Conservation (phyloP, 139 green algal genomes). For the Picochlorum sp. region DNA sequence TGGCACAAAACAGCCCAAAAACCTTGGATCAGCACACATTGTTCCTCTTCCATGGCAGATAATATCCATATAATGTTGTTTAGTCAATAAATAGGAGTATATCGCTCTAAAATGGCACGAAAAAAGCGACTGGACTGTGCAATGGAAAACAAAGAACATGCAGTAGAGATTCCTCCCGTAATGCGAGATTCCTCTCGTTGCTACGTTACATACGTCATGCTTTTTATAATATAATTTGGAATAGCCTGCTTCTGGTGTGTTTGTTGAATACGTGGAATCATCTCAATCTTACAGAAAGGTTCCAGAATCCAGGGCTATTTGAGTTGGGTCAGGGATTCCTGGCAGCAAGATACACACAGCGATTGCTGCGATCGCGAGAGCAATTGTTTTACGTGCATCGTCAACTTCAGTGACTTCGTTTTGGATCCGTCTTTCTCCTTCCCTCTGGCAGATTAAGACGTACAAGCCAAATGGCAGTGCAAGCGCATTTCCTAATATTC, state of each 20-base stretch:
- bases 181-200: too few relatives aligned
- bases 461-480: constrained; percentile 79
- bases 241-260: too few relatives aligned
- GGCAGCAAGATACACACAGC: constrained; percentile 66
- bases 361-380: constrained; percentile 36
- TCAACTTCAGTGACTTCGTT: constrained; percentile 47
- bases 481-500: constrained; percentile 62
- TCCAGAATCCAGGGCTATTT: constrained; percentile 15
- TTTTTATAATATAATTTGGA: too few relatives aligned
- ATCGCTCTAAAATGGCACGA: too few relatives aligned
- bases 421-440: constrained; percentile 61
- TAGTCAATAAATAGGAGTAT: too few relatives aligned
- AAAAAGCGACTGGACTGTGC: too few relatives aligned
- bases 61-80: too few relatives aligned
- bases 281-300: neutral
- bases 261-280: neutral
- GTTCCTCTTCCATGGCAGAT: neutral
- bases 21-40: neutral
- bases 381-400: constrained; percentile 25
- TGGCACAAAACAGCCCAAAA: constrained; percentile 2
- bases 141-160: too few relatives aligned
- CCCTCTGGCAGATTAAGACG: constrained; percentile 76
- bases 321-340: constrained; percentile 46
- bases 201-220: too few relatives aligned
- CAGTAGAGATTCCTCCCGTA: too few relatives aligned